phyloP scores from a whole-genome alignment of 805 yeast species.

The Lachancea lanzarotensis region DNA sequence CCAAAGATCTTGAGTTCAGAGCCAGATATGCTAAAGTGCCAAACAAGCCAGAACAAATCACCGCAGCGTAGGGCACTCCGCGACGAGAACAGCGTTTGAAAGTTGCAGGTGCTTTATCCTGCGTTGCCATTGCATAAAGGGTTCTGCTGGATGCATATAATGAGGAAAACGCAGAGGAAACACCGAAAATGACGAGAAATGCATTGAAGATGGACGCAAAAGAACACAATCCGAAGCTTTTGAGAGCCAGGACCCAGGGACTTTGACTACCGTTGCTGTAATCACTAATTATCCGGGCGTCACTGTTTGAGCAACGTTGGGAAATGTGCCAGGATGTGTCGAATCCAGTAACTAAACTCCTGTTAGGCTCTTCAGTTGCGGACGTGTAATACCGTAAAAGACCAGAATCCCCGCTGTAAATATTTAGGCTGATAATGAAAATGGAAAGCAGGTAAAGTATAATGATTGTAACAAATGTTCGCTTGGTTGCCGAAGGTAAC shows the following conservation, averaged over 20 bases:
- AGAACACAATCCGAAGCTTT: conserved; percentile 45
- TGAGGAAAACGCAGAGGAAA: conserved; percentile 52
- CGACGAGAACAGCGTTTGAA: conserved; percentile 52
- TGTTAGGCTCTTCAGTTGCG: not conserved
- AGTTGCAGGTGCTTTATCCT: conserved; percentile 54
- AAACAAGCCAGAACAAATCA: conserved; percentile 54
- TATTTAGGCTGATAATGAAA: conserved; percentile 62
- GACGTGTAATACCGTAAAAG: conserved; percentile 44
- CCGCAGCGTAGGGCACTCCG: conserved; percentile 73
- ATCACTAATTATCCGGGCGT: conserved; percentile 38
- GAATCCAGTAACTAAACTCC: conserved; percentile 4
- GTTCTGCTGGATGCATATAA: conserved; percentile 58
- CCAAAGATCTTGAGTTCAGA: conserved; percentile 49
- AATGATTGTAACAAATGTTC: conserved; percentile 66
- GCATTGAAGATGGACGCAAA: conserved; percentile 48
- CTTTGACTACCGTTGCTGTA: conserved; percentile 43
- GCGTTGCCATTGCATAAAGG: conserved; percentile 46
- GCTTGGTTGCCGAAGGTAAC: conserved; percentile 67
- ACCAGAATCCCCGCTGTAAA: conserved; percentile 75
- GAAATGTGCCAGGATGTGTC: conserved; percentile 50
- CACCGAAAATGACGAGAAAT: conserved; percentile 46
- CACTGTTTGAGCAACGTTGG: conserved; percentile 54
- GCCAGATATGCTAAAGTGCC: conserved; percentile 57
- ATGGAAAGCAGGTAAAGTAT: conserved; percentile 60
- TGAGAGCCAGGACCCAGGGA: conserved; percentile 53